Evolutionary conservation across 116 monocot genomes (phyloP), one percentile per base, ranked within the genome.

Genomic region (Posidonia oceanica): DNA sequence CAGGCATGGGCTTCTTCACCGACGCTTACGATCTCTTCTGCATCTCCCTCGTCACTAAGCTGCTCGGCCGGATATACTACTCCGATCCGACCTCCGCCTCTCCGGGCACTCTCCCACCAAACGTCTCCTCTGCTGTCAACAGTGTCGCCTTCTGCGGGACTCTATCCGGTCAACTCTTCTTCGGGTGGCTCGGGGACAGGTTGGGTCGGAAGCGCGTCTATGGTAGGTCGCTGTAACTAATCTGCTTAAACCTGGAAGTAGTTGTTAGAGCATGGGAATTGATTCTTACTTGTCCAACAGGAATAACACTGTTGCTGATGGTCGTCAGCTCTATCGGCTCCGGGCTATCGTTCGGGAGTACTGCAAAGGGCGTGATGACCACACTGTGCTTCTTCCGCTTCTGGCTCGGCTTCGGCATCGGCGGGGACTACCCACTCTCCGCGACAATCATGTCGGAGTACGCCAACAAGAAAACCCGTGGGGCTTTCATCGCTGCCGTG

Each of bases 391-490:
- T 91, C 80, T 91, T 87, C 79, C 84, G 91, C 54, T 91, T 91
- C 77, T 87, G 87, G 87, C 91, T 91, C 12, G 91, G 91, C 10
- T 87, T 91, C 66, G 91, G 91, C 64, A 85, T 91, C 77, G 91
- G 91, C 36, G 91, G 91, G 12, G 91, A 91, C 68, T 91, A 91
- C 70, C 91, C 91, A 18, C 85, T 91, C 36, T 91, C 91, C 22
- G 91, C 91, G 55, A 87, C 87, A 39, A 91, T 91, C 81, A 91
- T 91, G 91, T 85, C 91, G 0, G 91, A 91, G 79, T 87, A 85
- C 77, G 91, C 91, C 55, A 91, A 87, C 78, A 90, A 86, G 82
- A 90, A 79, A 76, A 90, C 90, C 23, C 74, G 90, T 2, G 90
- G 90, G 41, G 84, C 82, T 39, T 90, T 90, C 72, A 90, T 90